These are phyloP conservation scores for Verbascum thapsus DNA, from an alignment of 257 asterid genomes.

Conservation along the genomic window DNA sequence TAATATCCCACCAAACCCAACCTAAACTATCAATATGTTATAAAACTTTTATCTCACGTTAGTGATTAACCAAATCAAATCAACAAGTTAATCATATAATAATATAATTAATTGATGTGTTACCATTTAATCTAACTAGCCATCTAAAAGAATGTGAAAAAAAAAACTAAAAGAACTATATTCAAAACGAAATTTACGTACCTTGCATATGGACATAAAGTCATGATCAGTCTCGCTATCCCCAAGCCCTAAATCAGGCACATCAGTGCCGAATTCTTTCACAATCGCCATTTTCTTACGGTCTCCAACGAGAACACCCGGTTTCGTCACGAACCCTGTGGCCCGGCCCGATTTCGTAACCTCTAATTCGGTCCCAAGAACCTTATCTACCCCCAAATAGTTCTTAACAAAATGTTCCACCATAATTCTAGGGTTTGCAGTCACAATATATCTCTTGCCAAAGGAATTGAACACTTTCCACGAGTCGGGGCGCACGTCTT, in stretches of 20 bases:
- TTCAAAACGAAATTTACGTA: slow-evolving; percentile 29
- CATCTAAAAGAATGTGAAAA: no score
- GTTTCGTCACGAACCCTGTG: slow-evolving; percentile 74
- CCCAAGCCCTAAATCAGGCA: slow-evolving; percentile 86
- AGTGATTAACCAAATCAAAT: background rate
- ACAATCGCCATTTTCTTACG: slow-evolving; percentile 57
- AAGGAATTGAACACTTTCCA: slow-evolving; percentile 80
- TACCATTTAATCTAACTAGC: no score
- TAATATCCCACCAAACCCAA: slow-evolving; percentile 26
- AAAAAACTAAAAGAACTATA: no score
- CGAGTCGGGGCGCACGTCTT: slow-evolving; percentile 69
- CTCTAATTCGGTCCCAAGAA: slow-evolving; percentile 74
- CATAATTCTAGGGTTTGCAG: slow-evolving; percentile 80
- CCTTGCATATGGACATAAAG: slow-evolving; percentile 96
- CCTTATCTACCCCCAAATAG: slow-evolving; percentile 84
- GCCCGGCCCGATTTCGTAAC: slow-evolving; percentile 67
- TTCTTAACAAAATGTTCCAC: slow-evolving; percentile 70
- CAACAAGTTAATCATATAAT: background rate
- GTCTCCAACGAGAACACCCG: slow-evolving; percentile 79
- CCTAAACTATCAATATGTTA: slow-evolving; percentile 4
- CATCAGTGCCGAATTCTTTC: slow-evolving; percentile 55
- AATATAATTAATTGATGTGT: no score
- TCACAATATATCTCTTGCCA: slow-evolving; percentile 66
- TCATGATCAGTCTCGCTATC: slow-evolving; percentile 77
- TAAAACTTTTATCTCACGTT: background rate